phyloP scores from a whole-genome alignment of 257 asterid genomes.

The Capsicum chinense region DNA sequence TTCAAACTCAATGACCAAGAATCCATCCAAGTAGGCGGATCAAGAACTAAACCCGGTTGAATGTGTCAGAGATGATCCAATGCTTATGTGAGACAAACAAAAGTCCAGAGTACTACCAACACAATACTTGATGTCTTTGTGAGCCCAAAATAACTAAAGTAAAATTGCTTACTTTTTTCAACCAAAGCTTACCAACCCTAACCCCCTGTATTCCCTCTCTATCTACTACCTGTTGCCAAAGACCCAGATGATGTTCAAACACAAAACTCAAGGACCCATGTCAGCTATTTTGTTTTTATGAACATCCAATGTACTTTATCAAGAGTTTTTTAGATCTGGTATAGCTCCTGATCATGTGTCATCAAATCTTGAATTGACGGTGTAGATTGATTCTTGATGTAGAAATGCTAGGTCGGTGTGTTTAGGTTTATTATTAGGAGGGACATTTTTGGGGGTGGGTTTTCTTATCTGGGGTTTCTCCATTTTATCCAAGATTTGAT shows the following conservation, averaged over 20 bases:
- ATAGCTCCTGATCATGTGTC: conserved; percentile 21
- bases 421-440: background rate
- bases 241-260: conserved; percentile 23
- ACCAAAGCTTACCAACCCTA: conserved; percentile 35
- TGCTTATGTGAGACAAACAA: background rate
- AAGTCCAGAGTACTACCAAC: background rate
- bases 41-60: background rate
- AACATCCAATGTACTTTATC: background rate
- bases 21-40: background rate
- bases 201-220: conserved; percentile 25
- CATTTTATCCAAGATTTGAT: conserved; percentile 24
- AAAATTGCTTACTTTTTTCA: background rate
- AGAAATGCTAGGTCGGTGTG: background rate
- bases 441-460: background rate
- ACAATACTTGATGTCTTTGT: background rate
- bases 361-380: background rate
- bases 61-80: background rate
- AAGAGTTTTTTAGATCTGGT: background rate
- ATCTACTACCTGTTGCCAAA: background rate
- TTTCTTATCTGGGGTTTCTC: conserved; percentile 16
- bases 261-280: background rate
- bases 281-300: background rate
- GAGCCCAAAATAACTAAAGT: conserved; percentile 1
- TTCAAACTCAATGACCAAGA: background rate
- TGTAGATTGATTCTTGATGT: background rate